Base-by-base conservation (phyloP, 805 yeast genomes). In the Cyberlindnera mycetangii region DNA sequence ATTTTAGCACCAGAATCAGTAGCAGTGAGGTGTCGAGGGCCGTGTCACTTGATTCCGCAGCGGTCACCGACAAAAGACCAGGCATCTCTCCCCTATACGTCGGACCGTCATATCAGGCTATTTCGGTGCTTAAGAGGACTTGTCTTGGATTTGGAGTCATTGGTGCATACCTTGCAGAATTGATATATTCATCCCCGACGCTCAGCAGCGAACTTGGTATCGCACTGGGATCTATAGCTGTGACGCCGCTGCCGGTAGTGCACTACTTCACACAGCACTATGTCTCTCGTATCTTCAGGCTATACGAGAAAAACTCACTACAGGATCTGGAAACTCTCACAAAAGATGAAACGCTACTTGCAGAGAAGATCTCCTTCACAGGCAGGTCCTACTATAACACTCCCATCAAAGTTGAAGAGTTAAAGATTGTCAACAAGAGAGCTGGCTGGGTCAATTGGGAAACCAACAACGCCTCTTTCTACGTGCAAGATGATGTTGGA, bases 401-500 rank as follows among this genome's bases (percentile, higher is more conserved):
- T 39, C 66, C 82, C n/a, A 70, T 87, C 40, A 66, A 65, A 21
- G 71, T 85, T 1, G 62, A 70, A 11, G 70, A 73, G 19, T 58
- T 85, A 32, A 61, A 69, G 48, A 55, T 79, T 2, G 55, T 56
- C 17, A 65, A 67, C 15, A 60, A 62, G 28, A 65, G 76, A 21
- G 60, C 60, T 17, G 83, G 83, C 0, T 76, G 74, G 70, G 68
- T 69, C 20, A 76, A 75, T 47, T 70, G 76, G 73, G 62, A 62
- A 31, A 61, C 65, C 15, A 60, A 63, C 9, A 66, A 75, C 38
- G 61, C 65, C 15, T 15, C 37, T 0, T 79, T 69, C 59, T 84
- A 79, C 55, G 75, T 87, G 2, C 76, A 73, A 14, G 95, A 87
- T 56, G 83, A 86, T 51, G 69, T 84, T 35, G 93, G 95, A 2